phyloP scores from a whole-genome alignment of 306 rosid genomes.

The Cicer chorassanicum region DNA sequence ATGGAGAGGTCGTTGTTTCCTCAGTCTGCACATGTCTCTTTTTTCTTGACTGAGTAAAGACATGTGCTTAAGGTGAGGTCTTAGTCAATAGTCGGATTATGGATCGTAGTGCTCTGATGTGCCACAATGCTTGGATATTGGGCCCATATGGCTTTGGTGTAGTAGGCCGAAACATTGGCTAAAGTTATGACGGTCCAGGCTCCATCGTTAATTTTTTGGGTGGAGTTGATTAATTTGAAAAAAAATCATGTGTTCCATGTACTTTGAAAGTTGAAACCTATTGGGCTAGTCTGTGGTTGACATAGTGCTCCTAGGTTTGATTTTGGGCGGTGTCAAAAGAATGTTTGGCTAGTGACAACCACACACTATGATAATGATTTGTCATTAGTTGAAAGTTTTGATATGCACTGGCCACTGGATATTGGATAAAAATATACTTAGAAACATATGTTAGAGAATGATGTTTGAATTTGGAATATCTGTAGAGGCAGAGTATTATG shows the following conservation, averaged over 20 bases:
- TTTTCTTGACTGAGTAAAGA: too few species aligned
- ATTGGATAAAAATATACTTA: background rate
- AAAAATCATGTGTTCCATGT: background rate
- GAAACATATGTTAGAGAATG: background rate
- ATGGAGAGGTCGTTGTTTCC: background rate
- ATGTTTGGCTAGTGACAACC: background rate
- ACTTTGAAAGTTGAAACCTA: background rate
- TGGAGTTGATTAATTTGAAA: constrained; percentile 2
- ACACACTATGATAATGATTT: background rate
- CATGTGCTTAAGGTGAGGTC: too few species aligned
- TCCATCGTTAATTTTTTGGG: background rate
- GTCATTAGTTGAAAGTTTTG: background rate
- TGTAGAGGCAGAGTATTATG: background rate
- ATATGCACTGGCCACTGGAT: background rate
- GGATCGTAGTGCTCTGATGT: too few species aligned
- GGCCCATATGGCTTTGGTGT: too few species aligned
- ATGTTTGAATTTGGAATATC: background rate
- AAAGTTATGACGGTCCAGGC: too few species aligned
- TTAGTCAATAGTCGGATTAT: too few species aligned
- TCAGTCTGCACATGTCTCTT: too few species aligned
- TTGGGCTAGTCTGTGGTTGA: background rate
- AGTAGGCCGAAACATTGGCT: too few species aligned
- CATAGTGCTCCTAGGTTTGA: background rate
- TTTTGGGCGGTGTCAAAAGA: background rate
- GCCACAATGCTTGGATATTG: too few species aligned